These are phyloP conservation scores for Floccularia luteovirens DNA, from an alignment of 768 basidiomycete genomes.

Conservation along the genomic window DNA sequence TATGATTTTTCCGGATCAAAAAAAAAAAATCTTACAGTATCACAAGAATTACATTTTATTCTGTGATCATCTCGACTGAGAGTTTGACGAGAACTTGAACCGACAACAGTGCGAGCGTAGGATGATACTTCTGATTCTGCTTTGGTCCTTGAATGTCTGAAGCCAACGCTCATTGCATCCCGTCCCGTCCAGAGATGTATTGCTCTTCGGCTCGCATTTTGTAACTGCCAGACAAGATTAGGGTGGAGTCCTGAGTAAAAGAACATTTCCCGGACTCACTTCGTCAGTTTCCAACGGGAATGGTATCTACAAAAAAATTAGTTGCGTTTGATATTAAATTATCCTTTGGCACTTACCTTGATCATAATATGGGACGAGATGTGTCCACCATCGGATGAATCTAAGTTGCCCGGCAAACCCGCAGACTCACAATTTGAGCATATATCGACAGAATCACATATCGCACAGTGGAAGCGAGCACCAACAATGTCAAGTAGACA, in stretches of 20 bases:
- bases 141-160: conserved; percentile 36
- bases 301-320: conserved; percentile 55
- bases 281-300: conserved; percentile 70
- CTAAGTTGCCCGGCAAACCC: conserved; percentile 76
- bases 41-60: conserved; percentile 54
- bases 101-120: conserved; percentile 63
- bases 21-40: conserved; percentile 31
- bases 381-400: conserved; percentile 72
- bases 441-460: conserved; percentile 80
- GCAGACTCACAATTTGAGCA: conserved; percentile 85
- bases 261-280: conserved; percentile 20
- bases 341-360: conserved; percentile 46
- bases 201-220: conserved; percentile 69
- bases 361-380: conserved; percentile 88
- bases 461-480: conserved; percentile 87
- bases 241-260: neutral
- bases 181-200: conserved; percentile 69
- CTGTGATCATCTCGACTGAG: conserved; percentile 43
- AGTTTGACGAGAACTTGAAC: conserved; percentile 32
- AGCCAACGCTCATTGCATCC: conserved; percentile 59
- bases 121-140: conserved; percentile 54
- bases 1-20: neutral
- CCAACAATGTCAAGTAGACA: conserved; percentile 89
- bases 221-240: conserved; percentile 25
- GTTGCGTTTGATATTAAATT: no score